Evolutionary conservation across 208 protist genomes (phyloP), one percentile per base, ranked within the genome.

Genomic region (Porcisia hertigi): DNA sequence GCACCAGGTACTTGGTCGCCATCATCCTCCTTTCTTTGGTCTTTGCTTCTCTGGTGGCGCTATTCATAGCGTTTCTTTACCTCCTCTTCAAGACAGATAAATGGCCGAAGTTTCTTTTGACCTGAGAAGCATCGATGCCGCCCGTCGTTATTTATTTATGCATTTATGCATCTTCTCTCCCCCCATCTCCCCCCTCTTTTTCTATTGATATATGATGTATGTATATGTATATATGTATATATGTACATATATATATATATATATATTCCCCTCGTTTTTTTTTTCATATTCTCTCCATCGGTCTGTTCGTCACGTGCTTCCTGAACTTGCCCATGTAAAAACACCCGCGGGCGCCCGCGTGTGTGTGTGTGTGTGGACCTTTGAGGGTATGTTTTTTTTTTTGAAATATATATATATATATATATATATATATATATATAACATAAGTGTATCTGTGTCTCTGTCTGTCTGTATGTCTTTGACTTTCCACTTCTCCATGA

Each of bases 1-100:
- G 52, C 39, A 16, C 30, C 30, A 34, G 65, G 53, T 82, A 77
- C 49, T 45, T 82, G 71, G 71, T 8, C 25, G 71, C 57, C 57
- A 75, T 75, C 58, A 58, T 53, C 58, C 5, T 75, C 30, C 11
- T 39, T 36, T 53, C 55, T 30, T 34, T 75, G n/a, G 25, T 76
- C 59, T 71, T 81, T 47, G 41, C 71, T 47, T 53, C 69, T 4
- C 41, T 81, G 41, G 55, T 76, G 25, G 45, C 41, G 54, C 12
- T 77, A 5, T 52, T 82, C 39, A 65, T 63, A 7, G 34, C 30
- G 14, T 25, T 72, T 25, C 8, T 72, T 20, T 72, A 59, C 69
- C 36, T 62, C 14, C 53, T 72, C 52, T 9, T 41, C 7, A 34
- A 25, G 6, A 47, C 36, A 23, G n/a, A 77, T 39, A 49, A 30